Evolutionary conservation across 208 protist species (phyloP), one percentile per base, ranked within the genome.

Genomic region (Wallacemonas sp.): DNA sequence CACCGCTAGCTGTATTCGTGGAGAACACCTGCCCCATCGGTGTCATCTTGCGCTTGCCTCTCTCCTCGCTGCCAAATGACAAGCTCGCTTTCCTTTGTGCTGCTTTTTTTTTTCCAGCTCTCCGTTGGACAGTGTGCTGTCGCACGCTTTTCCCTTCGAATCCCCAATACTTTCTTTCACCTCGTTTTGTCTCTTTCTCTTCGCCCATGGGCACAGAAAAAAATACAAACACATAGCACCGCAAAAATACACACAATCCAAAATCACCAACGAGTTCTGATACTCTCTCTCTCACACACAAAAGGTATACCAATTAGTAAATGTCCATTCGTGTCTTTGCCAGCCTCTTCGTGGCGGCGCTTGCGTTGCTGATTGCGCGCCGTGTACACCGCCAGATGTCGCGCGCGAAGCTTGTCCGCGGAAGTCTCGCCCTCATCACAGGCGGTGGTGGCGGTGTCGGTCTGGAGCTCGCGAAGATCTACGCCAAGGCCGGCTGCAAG

Each of bases 401-500:
- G 33, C 66, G 45, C 26, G 60, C 62, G 24, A 41, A 44, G 2
- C 72, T 92, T 3, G 31, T 75, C 41, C 60, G 76, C 15, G 82
- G 81, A 19, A 73, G 79, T 8, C 56, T 91, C 11, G 86, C 80
- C n/a, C 70, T 95, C 49, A 76, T 95, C 63, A 95, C 89, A 14
- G 89, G 89, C 53, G 89, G 79, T 17, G 80, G 86, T 58, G 73
- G 70, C 17, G 89, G 86, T 17, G 68, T 95, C 26, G 89, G 89
- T 15, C 68, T 86, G n/a, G 86, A 82, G 66, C 75, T 91, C 39
- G 86, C 89, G 0, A 70, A 72, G 34, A 59, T 77, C 44, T 91
- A 91, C 47, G 62, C 86, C 8, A 21, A 33, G 27, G 79, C 79
- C 8, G 62, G 62, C 11, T 92, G 86, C 64, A 59, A 80, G 22